A percentile compares a stretch with the other conserved stretches of the same genome.
phyloP scores from a whole-genome alignment of 1,139 yeast genomes.

The Nakaseomyces uthaithaninus region DNA sequence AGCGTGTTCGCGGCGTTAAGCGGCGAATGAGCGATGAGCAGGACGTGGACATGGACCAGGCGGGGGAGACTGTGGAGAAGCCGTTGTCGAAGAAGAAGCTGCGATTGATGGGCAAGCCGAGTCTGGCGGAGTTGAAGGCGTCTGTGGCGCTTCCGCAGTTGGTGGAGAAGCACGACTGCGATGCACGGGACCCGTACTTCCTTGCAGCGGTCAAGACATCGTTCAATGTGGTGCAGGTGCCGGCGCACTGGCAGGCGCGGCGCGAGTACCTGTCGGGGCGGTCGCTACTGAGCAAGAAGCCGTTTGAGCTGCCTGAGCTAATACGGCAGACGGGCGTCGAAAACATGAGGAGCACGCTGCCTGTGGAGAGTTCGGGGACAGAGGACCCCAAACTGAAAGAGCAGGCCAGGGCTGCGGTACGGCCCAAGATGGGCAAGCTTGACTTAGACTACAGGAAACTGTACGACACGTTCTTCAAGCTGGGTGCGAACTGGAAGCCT shows the following conservation, averaged over 20 bases:
- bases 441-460: slow-evolving; percentile 82
- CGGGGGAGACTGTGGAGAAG: background rate
- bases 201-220: slow-evolving; percentile 56
- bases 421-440: slow-evolving; percentile 78
- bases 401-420: slow-evolving; percentile 73
- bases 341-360: slow-evolving; percentile 63
- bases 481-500: slow-evolving; percentile 61
- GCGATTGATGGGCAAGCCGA: slow-evolving; percentile 47
- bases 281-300: slow-evolving; percentile 61
- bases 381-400: slow-evolving; percentile 59
- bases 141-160: slow-evolving; percentile 54
- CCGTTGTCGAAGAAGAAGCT: slow-evolving; percentile 37
- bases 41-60: background rate
- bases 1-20: background rate
- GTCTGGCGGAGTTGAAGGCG: slow-evolving; percentile 63
- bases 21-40: background rate
- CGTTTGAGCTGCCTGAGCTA: slow-evolving; percentile 70
- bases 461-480: slow-evolving; percentile 78
- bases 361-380: slow-evolving; percentile 28
- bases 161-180: slow-evolving; percentile 82
- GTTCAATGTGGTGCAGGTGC: slow-evolving; percentile 68
- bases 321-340: slow-evolving; percentile 80
- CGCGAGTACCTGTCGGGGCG: slow-evolving; percentile 69
- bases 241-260: slow-evolving; percentile 76
- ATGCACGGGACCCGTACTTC: slow-evolving; percentile 70